These are phyloP conservation scores for Xerocomellus intermedius DNA, from an alignment of 768 basidiomycete genomes.

Conservation along the genomic window DNA sequence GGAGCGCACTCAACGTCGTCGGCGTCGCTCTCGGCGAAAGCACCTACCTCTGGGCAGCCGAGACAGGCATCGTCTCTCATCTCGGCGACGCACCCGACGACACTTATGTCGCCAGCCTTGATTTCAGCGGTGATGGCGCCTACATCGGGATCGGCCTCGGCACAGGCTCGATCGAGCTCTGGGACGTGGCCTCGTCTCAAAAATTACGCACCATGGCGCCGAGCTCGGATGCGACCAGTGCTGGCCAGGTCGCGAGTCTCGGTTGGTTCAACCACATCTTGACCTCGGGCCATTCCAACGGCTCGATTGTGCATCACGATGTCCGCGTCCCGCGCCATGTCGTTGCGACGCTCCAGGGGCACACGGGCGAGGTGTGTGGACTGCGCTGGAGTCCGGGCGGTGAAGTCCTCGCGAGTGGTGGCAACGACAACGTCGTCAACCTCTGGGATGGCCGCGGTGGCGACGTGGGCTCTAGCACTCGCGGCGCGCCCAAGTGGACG, in stretches of 20 bases:
- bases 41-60: slow-evolving; percentile 94
- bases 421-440: slow-evolving; percentile 97
- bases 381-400: slow-evolving; percentile 87
- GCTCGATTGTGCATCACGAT: slow-evolving; percentile 96
- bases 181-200: slow-evolving; percentile 79
- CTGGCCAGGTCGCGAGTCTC: slow-evolving; percentile 74
- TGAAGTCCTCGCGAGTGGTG: slow-evolving; percentile 89
- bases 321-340: slow-evolving; percentile 86
- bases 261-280: slow-evolving; percentile 88
- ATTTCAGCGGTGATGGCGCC: slow-evolving; percentile 76
- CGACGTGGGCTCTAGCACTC: slow-evolving; percentile 43
- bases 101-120: slow-evolving; percentile 71
- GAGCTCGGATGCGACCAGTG: slow-evolving; percentile 23
- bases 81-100: slow-evolving; percentile 75
- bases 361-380: slow-evolving; percentile 92
- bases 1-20: slow-evolving; percentile 84
- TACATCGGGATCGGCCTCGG: slow-evolving; percentile 83
- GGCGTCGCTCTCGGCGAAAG: slow-evolving; percentile 86
- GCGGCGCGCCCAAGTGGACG: slow-evolving; percentile 79
- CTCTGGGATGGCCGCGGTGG: slow-evolving; percentile 90
- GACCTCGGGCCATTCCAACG: slow-evolving; percentile 87
- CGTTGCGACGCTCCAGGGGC: slow-evolving; percentile 86
- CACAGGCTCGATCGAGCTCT: slow-evolving; percentile 88
- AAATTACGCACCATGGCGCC: slow-evolving; percentile 87
- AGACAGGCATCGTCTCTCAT: slow-evolving; percentile 79